Evolutionary conservation across 2,329 filamentous ascomycete species (phyloP).

Genomic region (Emmonsiellopsis sp.): DNA sequence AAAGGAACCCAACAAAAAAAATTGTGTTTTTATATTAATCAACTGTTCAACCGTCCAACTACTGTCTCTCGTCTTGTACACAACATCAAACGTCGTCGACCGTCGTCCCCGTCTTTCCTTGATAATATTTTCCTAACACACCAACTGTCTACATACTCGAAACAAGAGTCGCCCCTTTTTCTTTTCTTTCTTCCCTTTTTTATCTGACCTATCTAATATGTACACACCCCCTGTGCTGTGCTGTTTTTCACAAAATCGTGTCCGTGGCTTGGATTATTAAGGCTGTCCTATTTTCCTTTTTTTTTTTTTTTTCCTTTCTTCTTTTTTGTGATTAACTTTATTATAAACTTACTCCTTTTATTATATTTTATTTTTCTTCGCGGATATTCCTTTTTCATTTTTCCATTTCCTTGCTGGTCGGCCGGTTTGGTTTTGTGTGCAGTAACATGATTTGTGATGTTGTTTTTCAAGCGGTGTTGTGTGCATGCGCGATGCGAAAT

Average conservation of each 20-base stretch:
- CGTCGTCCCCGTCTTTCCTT: background rate
- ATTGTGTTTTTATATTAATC: background rate
- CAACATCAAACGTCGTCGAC: too few species aligned
- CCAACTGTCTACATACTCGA: background rate
- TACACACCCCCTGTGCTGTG: background rate
- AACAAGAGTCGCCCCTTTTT: slow-evolving; percentile 1
- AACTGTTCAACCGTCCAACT: background rate
- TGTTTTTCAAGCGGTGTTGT: background rate
- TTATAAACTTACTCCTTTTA: slow-evolving; percentile 3
- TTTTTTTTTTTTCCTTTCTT: slow-evolving; percentile 6
- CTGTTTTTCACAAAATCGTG: background rate
- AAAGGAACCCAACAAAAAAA: background rate
- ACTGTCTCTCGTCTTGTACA: background rate
- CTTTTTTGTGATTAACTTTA: slow-evolving; percentile 3
- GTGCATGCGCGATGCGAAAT: too few species aligned
- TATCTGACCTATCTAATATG: background rate
- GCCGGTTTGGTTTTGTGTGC: background rate
- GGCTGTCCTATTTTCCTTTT: background rate
- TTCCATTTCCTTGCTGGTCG: slow-evolving; percentile 4
- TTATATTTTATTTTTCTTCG: slow-evolving; percentile 9
- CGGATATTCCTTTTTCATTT: slow-evolving; percentile 6
- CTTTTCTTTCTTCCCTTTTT: slow-evolving; percentile 1
- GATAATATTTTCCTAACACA: background rate
- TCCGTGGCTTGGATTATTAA: background rate
- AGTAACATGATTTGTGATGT: background rate